Evolutionary conservation across 768 basidiomycete genomes (phyloP).

Genomic region (Mycena polygramma): DNA sequence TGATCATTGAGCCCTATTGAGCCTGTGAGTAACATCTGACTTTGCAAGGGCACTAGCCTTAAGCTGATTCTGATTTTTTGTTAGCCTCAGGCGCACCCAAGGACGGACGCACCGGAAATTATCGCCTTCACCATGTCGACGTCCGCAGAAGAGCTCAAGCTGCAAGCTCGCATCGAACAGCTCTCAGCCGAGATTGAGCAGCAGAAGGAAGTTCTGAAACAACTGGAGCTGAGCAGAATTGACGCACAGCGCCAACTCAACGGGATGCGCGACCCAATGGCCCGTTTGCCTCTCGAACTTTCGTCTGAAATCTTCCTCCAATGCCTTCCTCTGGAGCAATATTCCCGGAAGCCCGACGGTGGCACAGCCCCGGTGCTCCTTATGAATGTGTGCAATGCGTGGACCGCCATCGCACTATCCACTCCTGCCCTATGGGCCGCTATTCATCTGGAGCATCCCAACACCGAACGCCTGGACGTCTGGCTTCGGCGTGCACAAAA

Average conservation of each 20-base stretch:
- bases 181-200: no score
- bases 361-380: background rate
- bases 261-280: background rate
- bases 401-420: background rate
- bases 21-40: no score
- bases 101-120: no score
- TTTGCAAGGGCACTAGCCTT: no score
- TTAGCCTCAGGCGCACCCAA: no score
- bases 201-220: no score
- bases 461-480: background rate
- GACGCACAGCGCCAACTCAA: background rate
- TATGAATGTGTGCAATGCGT: constrained; percentile 1
- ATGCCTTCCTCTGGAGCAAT: constrained; percentile 40
- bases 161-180: no score
- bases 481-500: background rate
- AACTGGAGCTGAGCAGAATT: no score
- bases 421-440: background rate
- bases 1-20: no score
- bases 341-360: background rate
- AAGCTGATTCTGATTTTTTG: no score
- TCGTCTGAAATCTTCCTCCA: constrained; percentile 28
- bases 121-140: no score
- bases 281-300: background rate
- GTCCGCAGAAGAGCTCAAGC: no score
- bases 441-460: background rate